Conservation (phyloP, 2,329 filamentous ascomycete genomes). For the Fusarium duplospermum region DNA sequence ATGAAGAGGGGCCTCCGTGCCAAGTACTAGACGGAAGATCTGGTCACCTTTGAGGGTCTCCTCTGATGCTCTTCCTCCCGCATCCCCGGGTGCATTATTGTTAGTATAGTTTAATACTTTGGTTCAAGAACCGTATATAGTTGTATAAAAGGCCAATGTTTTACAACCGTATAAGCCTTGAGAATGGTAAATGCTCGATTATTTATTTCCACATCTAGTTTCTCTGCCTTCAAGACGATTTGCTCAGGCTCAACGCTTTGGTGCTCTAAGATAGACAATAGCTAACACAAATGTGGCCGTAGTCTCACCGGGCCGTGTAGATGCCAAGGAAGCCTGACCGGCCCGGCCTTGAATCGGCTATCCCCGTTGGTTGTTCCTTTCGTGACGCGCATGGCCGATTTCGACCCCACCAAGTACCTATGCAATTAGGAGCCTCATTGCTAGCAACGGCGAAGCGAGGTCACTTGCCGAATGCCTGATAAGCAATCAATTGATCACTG, state of each 20-base stretch:
- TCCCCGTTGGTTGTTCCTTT: background rate
- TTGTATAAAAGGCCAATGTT: background rate
- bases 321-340: background rate
- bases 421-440: background rate
- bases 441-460: background rate
- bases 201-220: background rate
- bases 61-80: background rate
- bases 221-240: background rate
- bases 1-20: constrained; percentile 9
- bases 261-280: background rate
- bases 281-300: background rate
- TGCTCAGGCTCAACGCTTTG: background rate
- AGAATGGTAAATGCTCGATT: background rate
- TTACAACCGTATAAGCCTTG: background rate
- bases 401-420: background rate
- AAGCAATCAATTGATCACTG: background rate
- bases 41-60: background rate
- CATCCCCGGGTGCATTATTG: background rate
- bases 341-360: background rate
- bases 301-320: background rate
- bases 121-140: background rate
- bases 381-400: background rate
- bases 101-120: background rate
- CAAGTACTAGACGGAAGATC: constrained; percentile 1
- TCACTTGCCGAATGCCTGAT: background rate